Evolutionary conservation across 306 rosid genomes (phyloP).

Genomic region (Myrica gale): DNA sequence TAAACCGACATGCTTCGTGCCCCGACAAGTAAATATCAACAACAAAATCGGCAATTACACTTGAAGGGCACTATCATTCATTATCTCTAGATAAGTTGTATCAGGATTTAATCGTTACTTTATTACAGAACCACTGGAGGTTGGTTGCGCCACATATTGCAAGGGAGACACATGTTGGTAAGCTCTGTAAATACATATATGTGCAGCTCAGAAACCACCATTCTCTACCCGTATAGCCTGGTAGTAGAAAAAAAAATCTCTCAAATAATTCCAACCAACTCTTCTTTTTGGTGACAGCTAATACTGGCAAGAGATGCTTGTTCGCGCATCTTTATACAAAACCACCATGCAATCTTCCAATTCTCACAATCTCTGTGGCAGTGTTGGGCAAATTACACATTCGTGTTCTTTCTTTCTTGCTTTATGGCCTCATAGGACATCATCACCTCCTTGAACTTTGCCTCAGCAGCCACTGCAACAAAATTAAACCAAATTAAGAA

Average conservation of each 20-base stretch:
- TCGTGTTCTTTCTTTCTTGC: slow-evolving; percentile 55
- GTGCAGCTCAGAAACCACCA: not conserved
- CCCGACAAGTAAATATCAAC: not conserved
- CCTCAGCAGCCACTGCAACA: slow-evolving; percentile 81
- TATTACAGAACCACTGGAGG: not conserved
- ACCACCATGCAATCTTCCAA: slow-evolving; percentile 28
- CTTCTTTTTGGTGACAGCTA: slow-evolving; percentile 28
- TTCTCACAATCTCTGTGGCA: slow-evolving; percentile 5
- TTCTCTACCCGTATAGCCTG: slow-evolving; percentile 4
- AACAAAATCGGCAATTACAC: not conserved
- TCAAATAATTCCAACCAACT: slow-evolving; percentile 23
- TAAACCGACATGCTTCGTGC: no score
- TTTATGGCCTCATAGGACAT: slow-evolving; percentile 88
- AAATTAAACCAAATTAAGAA: not conserved
- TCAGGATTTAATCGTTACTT: not conserved
- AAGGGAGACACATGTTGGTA: slow-evolving; percentile 5
- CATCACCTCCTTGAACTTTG: slow-evolving; percentile 94
- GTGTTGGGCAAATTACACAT: slow-evolving; percentile 24
- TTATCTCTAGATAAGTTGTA: not conserved
- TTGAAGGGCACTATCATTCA: not conserved
- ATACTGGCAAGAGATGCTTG: slow-evolving; percentile 15
- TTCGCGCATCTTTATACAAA: slow-evolving; percentile 13
- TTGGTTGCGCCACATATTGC: not conserved
- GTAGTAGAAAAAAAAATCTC: slow-evolving; percentile 20
- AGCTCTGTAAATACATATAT: slow-evolving; percentile 20